Evolutionary conservation across 371 early-diverging fungal genomes (phyloP).

Genomic region (Apophysomyces trapeziformis): DNA sequence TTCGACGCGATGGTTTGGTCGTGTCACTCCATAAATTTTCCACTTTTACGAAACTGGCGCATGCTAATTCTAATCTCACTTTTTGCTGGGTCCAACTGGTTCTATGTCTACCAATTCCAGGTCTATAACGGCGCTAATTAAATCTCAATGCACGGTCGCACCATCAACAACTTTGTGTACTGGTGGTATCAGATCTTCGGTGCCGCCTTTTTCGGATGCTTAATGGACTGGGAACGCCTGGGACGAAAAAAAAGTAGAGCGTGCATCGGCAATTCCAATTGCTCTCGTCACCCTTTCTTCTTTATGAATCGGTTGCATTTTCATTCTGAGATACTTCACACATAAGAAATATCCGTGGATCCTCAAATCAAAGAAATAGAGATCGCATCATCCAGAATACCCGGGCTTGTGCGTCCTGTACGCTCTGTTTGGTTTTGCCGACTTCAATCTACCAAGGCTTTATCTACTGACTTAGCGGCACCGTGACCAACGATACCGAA

Average conservation of each 20-base stretch:
- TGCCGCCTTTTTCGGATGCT: conserved; percentile 56
- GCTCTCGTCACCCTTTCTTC: conserved; percentile 48
- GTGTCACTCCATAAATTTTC: conserved; percentile 65
- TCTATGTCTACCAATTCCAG: conserved; percentile 73
- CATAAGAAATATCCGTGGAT: conserved; percentile 24
- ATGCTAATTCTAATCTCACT: conserved; percentile 69
- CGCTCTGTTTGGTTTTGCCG: conserved; percentile 65
- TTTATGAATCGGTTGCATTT: conserved; percentile 28
- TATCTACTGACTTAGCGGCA: conserved; percentile 79
- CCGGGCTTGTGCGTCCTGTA: conserved; percentile 63
- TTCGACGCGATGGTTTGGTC: conserved; percentile 66
- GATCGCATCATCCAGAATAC: conserved; percentile 37
- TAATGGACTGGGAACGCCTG: conserved; percentile 55
- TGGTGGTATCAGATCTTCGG: conserved; percentile 76
- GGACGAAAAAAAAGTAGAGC: conserved; percentile 57
- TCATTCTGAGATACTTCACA: too few relatives aligned
- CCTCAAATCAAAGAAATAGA: conserved; percentile 24
- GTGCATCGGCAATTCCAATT: conserved; percentile 51
- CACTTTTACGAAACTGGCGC: conserved; percentile 65
- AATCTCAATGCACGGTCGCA: conserved; percentile 65
- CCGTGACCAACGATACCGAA: conserved; percentile 71
- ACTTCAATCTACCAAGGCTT: conserved; percentile 75
- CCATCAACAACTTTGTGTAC: conserved; percentile 72
- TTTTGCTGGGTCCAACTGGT: conserved; percentile 77
- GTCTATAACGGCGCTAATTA: conserved; percentile 47